Evolutionary conservation across 2,329 filamentous ascomycete species (phyloP), one percentile per base, ranked within the genome.

Genomic region (Pezicula carpinea): DNA sequence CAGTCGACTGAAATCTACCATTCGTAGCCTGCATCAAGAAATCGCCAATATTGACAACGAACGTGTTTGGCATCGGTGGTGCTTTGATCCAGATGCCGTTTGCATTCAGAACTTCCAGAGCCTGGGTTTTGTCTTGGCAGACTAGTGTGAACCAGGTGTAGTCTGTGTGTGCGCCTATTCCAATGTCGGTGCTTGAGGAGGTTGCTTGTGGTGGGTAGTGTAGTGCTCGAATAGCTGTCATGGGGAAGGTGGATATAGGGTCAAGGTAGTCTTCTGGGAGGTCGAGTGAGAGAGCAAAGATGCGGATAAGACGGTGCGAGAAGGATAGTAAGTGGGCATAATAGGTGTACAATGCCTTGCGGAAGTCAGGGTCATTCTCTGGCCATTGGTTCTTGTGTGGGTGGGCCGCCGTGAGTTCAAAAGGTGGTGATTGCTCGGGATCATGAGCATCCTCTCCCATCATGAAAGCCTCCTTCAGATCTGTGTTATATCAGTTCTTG

Each of bases 1-100:
- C 91, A 3, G 88, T 93, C 52, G 82, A 79, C 47, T 83, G 80
- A 64, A 87, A 92, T 3, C 90, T 86, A 35, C 88, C 88, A 50
- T 80, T 80, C 18, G 89, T 93, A 55, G 92, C 69, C 5, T 88
- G 87, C 70, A 93, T 87, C 53, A 95, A 74, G 0, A 86, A 59
- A 51, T 74, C 69, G 5, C 69, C 71, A 33, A 74, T 68, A 49
- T 74, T 74, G 18, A 73, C 68, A 0, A 74, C 68, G 10, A 74
- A 63, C 0, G 65, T 68, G 5, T 62, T 65, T 0, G 62, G 61
- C 3, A 72, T 58, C 38, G 69, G 69, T 1, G 68, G 66, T 14
- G 68, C 71, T 0, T 64, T 47, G 6, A 74, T 59, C 71, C 72
- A 74, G 17, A 65, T 52, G 1, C 66, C 67, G 6, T 62, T 57